Evolutionary conservation across 2,329 filamentous ascomycete species (phyloP), one percentile per base, ranked within the genome.

Genomic region (Aotearoamyces nothofagi): DNA sequence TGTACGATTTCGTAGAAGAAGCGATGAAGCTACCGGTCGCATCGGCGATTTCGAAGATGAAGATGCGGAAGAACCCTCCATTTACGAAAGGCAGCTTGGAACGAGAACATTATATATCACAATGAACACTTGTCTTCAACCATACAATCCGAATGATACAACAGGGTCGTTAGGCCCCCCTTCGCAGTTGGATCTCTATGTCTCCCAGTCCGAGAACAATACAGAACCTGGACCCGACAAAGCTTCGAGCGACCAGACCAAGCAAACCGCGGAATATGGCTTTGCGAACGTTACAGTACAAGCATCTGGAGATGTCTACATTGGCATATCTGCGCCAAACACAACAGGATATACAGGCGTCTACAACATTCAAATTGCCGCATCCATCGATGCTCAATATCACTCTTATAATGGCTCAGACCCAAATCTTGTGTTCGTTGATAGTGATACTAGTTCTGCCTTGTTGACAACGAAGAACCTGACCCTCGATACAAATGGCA

Each of bases 91-190:
- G 28, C 38, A 45, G 26, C 25, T 27, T 4, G 33, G 11, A 22
- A 32, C 39, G 15, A 37, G 42, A 23, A 44, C 38, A 5, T 30
- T 96, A 3, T 94, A 78, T 51, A 64, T 98, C 30, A 84, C 84
- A 2, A 72, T 84, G 24, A 96, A 84, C 40, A 86, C 81, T 1
- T 98, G 90, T 52, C 53, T 69, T 15, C 83, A 92, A 43, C 90
- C 87, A 9, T 36, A 27, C 10, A 32, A 38, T 7, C 33, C 40
- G n/a, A 38, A 40, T 6, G 40, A 33, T 5, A 42, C 33, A 19
- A 33, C 29, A n/a, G 33, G 27, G 7, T 49, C 57, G 2, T 32
- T 28, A 11, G 33, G 27, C 7, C 50, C 57, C 2, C 67, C 79
- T 9, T 77, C 79, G 1, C 84, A 92, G 43, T 64, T 96, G 28